Evolutionary conservation across 495 filamentous ascomycete genomes (phyloP), one percentile per base, ranked within the genome.

Genomic region (Pyrenula aspistea): DNA sequence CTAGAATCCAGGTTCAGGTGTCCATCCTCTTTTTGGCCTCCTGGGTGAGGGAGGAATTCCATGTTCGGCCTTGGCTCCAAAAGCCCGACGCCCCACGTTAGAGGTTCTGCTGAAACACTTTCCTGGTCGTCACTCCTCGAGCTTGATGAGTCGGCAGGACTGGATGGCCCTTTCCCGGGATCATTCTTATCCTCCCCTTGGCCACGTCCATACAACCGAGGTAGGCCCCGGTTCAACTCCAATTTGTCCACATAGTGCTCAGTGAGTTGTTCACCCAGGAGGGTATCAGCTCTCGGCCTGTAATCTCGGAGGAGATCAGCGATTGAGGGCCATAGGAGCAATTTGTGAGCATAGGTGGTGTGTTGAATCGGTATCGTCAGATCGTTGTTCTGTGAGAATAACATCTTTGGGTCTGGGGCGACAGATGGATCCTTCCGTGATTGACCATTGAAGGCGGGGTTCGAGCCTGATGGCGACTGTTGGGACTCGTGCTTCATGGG

Each of bases 191-290:
- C 84, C 23, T 77, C 69, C 21, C 83, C 86, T 65, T 92, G 88
- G 1, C 91, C 91, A 57, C 85, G 80, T 15, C 89, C 89, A 67
- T 84, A 91, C 36, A 94, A 67, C 22, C 84, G 80, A 12, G 94
- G 75, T 15, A 89, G 67, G 2, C 91, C 90, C 4, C 89, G 83
- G 51, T 78, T 76, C 63, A 89, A 79, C 65, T 96, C 92, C 52
- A 82, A 72, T 22, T 82, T 73, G 70, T 96, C 87, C 4, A 89
- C 80, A 65, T 89, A 90, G 57, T 79, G 79, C 42, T 76, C 70
- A 42, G 75, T 69, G 24, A 73, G 81, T 63, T 63, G 66, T 69
- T 61, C 73, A 62, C 56, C 67, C 24, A 65, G 31, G 8, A 42
- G 4, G 8, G 31, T 42, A 15, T 42, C 31, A 15, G 15, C 15